These are phyloP conservation scores for Phylloporus sp. DNA, from an alignment of 1,284 basidiomycete species.

Conservation along the genomic window DNA sequence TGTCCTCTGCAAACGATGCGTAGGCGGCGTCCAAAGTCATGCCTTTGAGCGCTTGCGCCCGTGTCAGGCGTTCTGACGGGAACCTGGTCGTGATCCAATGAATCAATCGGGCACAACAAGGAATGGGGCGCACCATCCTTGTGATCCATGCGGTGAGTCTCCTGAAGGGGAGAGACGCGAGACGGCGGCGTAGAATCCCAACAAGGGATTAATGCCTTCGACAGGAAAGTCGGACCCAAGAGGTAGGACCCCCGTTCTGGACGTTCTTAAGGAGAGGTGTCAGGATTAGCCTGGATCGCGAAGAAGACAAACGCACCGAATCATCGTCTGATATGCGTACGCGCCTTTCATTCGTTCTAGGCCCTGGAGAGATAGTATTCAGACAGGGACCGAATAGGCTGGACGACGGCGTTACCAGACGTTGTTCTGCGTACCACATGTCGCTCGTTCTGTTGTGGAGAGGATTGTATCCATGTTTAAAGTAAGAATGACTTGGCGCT, in stretches of 20 bases:
- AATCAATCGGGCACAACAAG: neutral
- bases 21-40: constrained; percentile 91
- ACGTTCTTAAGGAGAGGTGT: constrained; percentile 27
- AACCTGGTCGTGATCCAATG: constrained; percentile 53
- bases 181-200: constrained; percentile 89
- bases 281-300: neutral
- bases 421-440: constrained; percentile 88
- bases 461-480: neutral
- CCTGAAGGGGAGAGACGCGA: constrained; percentile 72
- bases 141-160: constrained; percentile 78
- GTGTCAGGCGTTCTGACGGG: constrained; percentile 69
- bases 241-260: constrained; percentile 61
- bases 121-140: constrained; percentile 68
- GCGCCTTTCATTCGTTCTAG: constrained; percentile 80
- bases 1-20: constrained; percentile 79
- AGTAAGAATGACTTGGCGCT: constrained; percentile 26
- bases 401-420: constrained; percentile 58
- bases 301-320: constrained; percentile 52
- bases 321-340: constrained; percentile 85
- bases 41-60: constrained; percentile 77
- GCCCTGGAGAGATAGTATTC: constrained; percentile 53
- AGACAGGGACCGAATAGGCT: neutral
- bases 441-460: constrained; percentile 69
- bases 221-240: constrained; percentile 94
- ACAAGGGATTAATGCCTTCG: constrained; percentile 78